A percentile compares a stretch with the other conserved stretches of the same genome.
Conservation (phyloP, 225 moss, liverwort and hornwort species). For the Anthoceros angustus region DNA sequence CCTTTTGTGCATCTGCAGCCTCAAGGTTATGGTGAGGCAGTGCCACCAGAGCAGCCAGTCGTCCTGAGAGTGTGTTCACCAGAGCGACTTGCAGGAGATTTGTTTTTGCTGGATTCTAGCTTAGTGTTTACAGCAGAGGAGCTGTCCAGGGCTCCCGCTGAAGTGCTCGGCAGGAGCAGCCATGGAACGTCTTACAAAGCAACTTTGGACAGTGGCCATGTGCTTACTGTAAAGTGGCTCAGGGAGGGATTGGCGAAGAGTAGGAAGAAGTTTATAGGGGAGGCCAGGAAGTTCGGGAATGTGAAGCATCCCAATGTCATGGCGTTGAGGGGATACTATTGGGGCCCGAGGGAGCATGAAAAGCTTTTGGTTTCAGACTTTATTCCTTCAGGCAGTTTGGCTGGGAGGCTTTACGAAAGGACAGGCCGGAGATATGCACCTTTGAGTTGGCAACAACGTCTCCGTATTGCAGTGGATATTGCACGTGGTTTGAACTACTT, state of each 20-base stretch:
- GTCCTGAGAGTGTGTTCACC: slow-evolving; percentile 40
- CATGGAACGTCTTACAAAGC: slow-evolving; percentile 83
- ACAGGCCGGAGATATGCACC: slow-evolving; percentile 33
- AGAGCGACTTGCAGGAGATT: slow-evolving; percentile 62
- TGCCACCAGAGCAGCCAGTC: slow-evolving; percentile 22
- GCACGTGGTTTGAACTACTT: slow-evolving; percentile 55
- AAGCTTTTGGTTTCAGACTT: slow-evolving; percentile 69
- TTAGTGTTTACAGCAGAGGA: slow-evolving; percentile 60
- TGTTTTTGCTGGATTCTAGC: slow-evolving; percentile 65
- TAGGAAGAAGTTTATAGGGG: slow-evolving; percentile 61
- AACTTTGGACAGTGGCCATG: slow-evolving; percentile 40
- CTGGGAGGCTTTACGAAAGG: slow-evolving; percentile 46
- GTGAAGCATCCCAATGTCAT: slow-evolving; percentile 72
- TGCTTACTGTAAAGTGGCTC: slow-evolving; percentile 76
- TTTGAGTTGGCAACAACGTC: slow-evolving; percentile 58
- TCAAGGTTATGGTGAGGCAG: not conserved
- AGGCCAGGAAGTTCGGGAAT: slow-evolving; percentile 67
- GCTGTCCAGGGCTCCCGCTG: slow-evolving; percentile 68
- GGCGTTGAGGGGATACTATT: slow-evolving; percentile 63
- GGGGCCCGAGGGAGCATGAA: slow-evolving; percentile 81
- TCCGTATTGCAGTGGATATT: slow-evolving; percentile 57
- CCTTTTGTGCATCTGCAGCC: not conserved
- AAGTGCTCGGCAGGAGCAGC: slow-evolving; percentile 73
- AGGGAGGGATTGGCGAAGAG: slow-evolving; percentile 54
- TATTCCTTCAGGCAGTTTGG: slow-evolving; percentile 53